These are phyloP conservation scores for Scedosporium aurantiacum DNA, from an alignment of 2,329 filamentous ascomycete species.

Conservation along the genomic window DNA sequence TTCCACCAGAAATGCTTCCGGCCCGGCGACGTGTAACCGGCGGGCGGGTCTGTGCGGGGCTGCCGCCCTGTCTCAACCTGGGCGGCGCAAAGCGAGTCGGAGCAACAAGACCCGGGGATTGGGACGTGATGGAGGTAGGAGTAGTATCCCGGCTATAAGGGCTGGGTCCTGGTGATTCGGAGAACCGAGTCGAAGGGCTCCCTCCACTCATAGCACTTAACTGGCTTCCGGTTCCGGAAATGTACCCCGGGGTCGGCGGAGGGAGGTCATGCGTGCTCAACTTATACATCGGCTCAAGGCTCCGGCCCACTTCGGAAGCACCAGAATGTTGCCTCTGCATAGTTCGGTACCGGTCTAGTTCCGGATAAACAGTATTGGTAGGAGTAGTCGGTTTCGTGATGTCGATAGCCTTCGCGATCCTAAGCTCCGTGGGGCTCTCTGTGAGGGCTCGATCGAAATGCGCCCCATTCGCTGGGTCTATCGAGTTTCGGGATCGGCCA, in stretches of 20 bases:
- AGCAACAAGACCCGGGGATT: constrained; percentile 52
- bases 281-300: constrained; percentile 21
- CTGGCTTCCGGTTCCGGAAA: constrained; percentile 46
- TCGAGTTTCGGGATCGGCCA: constrained; percentile 22
- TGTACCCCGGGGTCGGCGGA: constrained; percentile 51
- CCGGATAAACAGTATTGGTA: constrained; percentile 37
- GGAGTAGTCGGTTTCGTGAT: constrained; percentile 18
- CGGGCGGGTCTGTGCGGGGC: constrained; percentile 44
- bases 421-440: constrained; percentile 33
- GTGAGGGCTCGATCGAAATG: constrained; percentile 30
- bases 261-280: constrained; percentile 54
- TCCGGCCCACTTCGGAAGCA: constrained; percentile 14
- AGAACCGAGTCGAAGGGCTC: constrained; percentile 66
- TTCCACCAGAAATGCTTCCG: constrained; percentile 42
- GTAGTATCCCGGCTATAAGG: constrained; percentile 68
- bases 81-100: constrained; percentile 33
- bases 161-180: constrained; percentile 58
- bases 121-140: constrained; percentile 66
- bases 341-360: constrained; percentile 50
- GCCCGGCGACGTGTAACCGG: constrained; percentile 48
- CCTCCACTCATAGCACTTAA: constrained; percentile 46
- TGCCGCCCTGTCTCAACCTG: constrained; percentile 38
- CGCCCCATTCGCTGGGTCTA: constrained; percentile 22
- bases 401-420: constrained; percentile 29
- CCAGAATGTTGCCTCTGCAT: constrained; percentile 25